A percentile compares a stretch with the other conserved stretches of the same genome.
phyloP scores from a whole-genome alignment of 768 basidiomycete species.

The Trichaptum fuscoviolaceum region DNA sequence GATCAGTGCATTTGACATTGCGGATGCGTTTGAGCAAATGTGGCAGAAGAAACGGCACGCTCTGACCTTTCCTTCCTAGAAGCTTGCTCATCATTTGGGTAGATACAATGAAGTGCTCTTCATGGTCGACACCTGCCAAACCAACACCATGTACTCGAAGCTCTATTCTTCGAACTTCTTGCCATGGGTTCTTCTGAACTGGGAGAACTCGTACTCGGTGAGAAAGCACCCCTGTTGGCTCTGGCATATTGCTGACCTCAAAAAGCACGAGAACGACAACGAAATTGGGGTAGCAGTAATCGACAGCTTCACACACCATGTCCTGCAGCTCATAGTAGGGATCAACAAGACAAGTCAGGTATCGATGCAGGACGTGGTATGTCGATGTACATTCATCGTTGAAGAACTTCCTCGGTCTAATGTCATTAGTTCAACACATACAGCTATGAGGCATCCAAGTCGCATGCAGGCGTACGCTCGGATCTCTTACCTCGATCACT shows the following conservation, averaged over 20 bases:
- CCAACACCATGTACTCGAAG: constrained; percentile 91
- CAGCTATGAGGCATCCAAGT: constrained; percentile 67
- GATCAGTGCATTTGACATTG: constrained; percentile 94
- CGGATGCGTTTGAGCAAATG: constrained; percentile 98
- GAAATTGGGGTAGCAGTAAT: constrained; percentile 96
- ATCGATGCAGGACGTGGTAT: constrained; percentile 77
- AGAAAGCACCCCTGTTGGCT: constrained; percentile 20
- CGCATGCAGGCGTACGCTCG: constrained; percentile 84
- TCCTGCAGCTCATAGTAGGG: constrained; percentile 86
- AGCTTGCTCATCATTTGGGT: constrained; percentile 1
- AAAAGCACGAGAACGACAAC: constrained; percentile 84
- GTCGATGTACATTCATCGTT: constrained; percentile 22
- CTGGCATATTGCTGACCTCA: not conserved
- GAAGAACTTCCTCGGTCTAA: not conserved
- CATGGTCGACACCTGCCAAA: constrained; percentile 99
- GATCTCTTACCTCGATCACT: constrained; percentile 72
- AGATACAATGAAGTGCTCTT: constrained; percentile 96
- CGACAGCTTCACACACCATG: constrained; percentile 89
- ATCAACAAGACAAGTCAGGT: constrained; percentile 85
- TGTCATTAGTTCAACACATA: constrained; percentile 71
- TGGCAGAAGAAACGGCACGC: constrained; percentile 87
- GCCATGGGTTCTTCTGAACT: constrained; percentile 84
- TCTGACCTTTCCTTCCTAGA: not conserved
- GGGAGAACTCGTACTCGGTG: constrained; percentile 92
- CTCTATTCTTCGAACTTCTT: constrained; percentile 90